Evolutionary conservation across 352 stramenopile species (phyloP).

Genomic region (Pythium aquatile): DNA sequence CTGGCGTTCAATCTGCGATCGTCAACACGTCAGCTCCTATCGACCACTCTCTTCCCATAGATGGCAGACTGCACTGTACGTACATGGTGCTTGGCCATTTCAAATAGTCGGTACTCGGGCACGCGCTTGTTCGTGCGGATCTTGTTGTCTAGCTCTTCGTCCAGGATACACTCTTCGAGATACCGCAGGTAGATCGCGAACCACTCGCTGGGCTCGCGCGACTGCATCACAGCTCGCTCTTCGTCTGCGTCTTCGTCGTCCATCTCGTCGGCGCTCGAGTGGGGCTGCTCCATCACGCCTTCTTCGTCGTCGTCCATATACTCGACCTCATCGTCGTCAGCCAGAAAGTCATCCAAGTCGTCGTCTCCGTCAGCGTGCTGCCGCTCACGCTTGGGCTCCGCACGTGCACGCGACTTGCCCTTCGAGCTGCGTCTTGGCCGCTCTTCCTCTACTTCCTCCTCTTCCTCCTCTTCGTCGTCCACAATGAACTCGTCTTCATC

Average conservation of each 20-base stretch:
- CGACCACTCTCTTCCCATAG: too few relatives aligned
- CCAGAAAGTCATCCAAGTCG: slow-evolving; percentile 81
- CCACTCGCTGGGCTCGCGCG: slow-evolving; percentile 72
- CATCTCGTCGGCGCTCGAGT: slow-evolving; percentile 39
- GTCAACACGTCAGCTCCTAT: background rate
- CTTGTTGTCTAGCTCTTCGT: slow-evolving; percentile 57
- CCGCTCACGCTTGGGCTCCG: slow-evolving; percentile 15
- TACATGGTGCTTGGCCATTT: slow-evolving; percentile 62
- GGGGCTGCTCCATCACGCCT: slow-evolving; percentile 54
- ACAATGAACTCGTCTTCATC: slow-evolving; percentile 37
- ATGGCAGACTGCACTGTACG: slow-evolving; percentile 11
- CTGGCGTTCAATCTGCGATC: slow-evolving; percentile 60
- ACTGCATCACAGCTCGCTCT: slow-evolving; percentile 38
- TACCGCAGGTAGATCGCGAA: slow-evolving; percentile 85
- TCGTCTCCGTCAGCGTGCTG: slow-evolving; percentile 58
- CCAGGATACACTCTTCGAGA: slow-evolving; percentile 68
- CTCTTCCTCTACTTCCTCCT: slow-evolving; percentile 20
- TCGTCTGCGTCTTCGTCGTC: slow-evolving; percentile 43
- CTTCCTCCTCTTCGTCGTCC: slow-evolving; percentile 29
- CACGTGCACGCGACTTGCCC: background rate
- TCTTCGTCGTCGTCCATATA: slow-evolving; percentile 88
- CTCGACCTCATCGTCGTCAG: slow-evolving; percentile 74
- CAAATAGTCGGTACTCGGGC: slow-evolving; percentile 45
- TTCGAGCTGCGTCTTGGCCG: background rate
- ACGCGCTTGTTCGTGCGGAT: slow-evolving; percentile 39